phyloP scores from a whole-genome alignment of 441 rosid genomes.

The Dalechampia spathulata region DNA sequence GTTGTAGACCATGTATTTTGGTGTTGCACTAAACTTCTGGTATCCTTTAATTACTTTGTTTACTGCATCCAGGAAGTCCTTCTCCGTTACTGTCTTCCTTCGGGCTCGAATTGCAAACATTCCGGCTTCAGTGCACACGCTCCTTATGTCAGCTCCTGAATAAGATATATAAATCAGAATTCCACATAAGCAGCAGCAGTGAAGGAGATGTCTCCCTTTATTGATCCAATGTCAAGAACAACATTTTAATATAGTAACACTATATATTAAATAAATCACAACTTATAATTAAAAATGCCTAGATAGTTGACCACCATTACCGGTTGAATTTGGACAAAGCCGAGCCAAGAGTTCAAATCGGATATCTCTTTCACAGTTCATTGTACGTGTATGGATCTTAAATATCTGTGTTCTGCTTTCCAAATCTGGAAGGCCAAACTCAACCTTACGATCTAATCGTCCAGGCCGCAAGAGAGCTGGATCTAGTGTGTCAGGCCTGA shows the following conservation, averaged over 20 bases:
- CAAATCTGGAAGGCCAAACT: constrained; percentile 91
- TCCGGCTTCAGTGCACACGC: constrained; percentile 99
- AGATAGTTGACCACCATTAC: too few species aligned
- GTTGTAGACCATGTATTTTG: constrained; percentile 94
- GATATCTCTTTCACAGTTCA: constrained; percentile 90
- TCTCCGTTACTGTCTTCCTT: constrained; percentile 92
- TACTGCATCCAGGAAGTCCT: constrained; percentile 92
- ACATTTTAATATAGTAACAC: not conserved
- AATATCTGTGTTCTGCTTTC: constrained; percentile 92
- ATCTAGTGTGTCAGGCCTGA: constrained; percentile 89
- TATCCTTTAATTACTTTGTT: constrained; percentile 95
- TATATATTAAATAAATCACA: not conserved
- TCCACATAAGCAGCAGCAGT: too few species aligned
- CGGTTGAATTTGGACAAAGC: constrained; percentile 94
- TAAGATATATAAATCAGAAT: too few species aligned
- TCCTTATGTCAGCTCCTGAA: constrained; percentile 91
- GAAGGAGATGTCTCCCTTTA: too few species aligned
- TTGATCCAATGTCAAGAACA: not conserved
- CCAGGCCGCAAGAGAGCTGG: constrained; percentile 95
- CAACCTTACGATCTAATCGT: constrained; percentile 89
- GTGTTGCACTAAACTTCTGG: constrained; percentile 94
- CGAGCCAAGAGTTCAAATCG: constrained; percentile 91
- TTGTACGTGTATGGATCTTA: constrained; percentile 91
- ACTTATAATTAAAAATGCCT: not conserved
- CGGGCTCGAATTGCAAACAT: constrained; percentile 93